Conservation (phyloP, 2,329 filamentous ascomycete genomes). For the Ceratocystis harringtonii region DNA sequence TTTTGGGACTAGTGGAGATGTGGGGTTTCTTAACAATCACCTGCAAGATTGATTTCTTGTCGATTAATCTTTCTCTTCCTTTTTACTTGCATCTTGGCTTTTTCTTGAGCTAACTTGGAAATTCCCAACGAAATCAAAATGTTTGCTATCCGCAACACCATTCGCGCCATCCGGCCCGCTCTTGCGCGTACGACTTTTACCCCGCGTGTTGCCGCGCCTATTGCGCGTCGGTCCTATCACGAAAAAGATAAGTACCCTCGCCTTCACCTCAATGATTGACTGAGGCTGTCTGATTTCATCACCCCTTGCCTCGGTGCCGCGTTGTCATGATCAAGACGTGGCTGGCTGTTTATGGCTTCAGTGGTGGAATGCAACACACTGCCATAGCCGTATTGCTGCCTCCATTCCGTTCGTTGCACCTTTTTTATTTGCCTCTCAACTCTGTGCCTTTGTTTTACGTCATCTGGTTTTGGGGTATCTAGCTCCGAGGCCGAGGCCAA, state of each 20-base stretch:
- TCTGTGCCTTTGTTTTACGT: background rate
- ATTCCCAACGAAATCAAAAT: slow-evolving; percentile 7
- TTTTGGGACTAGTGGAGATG: slow-evolving; percentile 4
- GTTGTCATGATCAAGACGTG: background rate
- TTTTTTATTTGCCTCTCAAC: background rate
- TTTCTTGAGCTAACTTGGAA: background rate
- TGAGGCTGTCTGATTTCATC: background rate
- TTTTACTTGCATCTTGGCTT: slow-evolving; percentile 3
- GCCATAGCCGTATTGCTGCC: background rate
- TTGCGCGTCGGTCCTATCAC: slow-evolving; percentile 33
- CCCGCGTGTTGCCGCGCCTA: background rate
- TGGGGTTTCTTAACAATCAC: background rate
- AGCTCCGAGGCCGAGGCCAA: background rate
- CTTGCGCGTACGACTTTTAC: background rate
- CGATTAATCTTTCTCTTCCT: background rate
- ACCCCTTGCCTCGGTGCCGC: background rate
- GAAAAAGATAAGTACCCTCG: slow-evolving; percentile 43
- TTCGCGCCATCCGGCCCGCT: slow-evolving; percentile 13
- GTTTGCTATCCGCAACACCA: slow-evolving; percentile 13
- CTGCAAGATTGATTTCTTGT: slow-evolving; percentile 4
- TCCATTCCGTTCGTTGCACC: background rate
- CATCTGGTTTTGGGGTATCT: background rate
- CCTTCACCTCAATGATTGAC: background rate
- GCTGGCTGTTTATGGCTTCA: background rate
- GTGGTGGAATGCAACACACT: background rate